Percentiles rank a stretch among this genome's conserved stretches.
These are phyloP conservation scores for Trichoderma koningiopsis DNA, from an alignment of 2,329 filamentous ascomycete species.

Conservation along the genomic window DNA sequence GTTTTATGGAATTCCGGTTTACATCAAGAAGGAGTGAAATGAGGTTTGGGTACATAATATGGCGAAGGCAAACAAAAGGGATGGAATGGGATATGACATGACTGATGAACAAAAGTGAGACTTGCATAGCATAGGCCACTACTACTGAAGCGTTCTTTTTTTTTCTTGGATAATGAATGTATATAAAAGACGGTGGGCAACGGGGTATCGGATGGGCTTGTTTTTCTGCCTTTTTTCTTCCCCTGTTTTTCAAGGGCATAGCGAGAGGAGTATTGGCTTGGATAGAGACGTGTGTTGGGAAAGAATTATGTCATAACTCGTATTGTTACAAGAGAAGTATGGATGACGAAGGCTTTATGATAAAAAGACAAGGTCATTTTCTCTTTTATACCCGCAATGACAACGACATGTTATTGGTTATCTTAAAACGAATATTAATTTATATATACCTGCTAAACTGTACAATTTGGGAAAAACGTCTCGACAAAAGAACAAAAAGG, in stretches of 20 bases:
- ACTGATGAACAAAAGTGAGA: background rate
- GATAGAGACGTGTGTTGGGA: background rate
- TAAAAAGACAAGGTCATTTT: background rate
- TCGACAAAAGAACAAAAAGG: background rate
- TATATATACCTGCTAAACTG: background rate
- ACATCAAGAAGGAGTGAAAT: conserved; percentile 52
- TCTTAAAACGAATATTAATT: background rate
- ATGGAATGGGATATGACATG: background rate
- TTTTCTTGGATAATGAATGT: background rate
- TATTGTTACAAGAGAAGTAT: background rate
- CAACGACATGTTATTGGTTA: background rate
- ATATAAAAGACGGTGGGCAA: background rate
- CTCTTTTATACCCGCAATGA: background rate
- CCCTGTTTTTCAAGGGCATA: background rate
- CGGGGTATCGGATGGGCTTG: background rate
- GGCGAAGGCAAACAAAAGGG: background rate
- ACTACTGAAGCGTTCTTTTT: background rate
- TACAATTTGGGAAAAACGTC: background rate
- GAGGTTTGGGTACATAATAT: background rate
- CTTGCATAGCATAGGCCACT: background rate
- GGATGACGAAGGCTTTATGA: background rate
- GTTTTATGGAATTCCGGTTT: conserved; percentile 93
- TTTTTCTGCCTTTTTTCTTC: background rate
- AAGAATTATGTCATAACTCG: background rate
- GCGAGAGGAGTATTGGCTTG: background rate